A percentile compares a stretch with the other conserved stretches of the same genome.
Conservation (phyloP, 352 stramenopile species). For the Globisporangium parvum region DNA sequence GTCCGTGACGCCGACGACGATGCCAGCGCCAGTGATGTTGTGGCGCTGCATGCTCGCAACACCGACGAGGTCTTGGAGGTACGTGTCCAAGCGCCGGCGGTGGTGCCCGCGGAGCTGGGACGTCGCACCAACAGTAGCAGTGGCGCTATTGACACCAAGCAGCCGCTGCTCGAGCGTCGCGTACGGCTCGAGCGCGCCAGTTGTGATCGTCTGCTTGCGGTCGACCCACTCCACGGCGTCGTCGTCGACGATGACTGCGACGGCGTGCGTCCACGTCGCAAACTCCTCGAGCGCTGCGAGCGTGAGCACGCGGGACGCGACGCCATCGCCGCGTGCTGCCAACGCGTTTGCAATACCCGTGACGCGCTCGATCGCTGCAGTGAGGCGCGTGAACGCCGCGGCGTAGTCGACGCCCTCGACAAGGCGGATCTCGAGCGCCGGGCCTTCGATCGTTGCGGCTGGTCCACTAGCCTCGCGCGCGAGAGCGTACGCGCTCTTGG, state of each 20-base stretch:
- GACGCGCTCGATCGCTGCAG: conserved; percentile 17
- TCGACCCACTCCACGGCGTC: conserved; percentile 72
- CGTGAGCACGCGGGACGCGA: conserved; percentile 24
- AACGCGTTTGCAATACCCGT: conserved; percentile 54
- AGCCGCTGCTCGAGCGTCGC: conserved; percentile 39
- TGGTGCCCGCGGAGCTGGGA: background rate
- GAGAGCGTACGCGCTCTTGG: conserved; percentile 40
- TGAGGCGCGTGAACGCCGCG: conserved; percentile 22
- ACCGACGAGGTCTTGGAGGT: conserved; percentile 49
- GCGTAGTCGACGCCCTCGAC: conserved; percentile 30
- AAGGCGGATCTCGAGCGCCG: conserved; percentile 38
- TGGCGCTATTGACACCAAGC: conserved; percentile 7
- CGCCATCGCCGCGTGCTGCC: conserved; percentile 17
- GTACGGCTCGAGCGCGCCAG: conserved; percentile 22
- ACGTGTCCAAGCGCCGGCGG: conserved; percentile 40
- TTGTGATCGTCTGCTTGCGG: conserved; percentile 38
- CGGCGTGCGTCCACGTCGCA: conserved; percentile 40
- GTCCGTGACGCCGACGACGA: conserved; percentile 70
- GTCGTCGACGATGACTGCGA: conserved; percentile 47
- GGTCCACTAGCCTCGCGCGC: conserved; percentile 12
- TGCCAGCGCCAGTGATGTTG: conserved; percentile 59
- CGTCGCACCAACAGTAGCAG: too few species aligned
- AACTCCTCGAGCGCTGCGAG: conserved; percentile 49
- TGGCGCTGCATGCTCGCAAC: conserved; percentile 43
- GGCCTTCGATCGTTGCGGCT: conserved; percentile 18